Percentiles rank a stretch among this genome's conserved stretches.
phyloP scores from a whole-genome alignment of 148 eudicot genomes.

The Chenopodium formosanum region DNA sequence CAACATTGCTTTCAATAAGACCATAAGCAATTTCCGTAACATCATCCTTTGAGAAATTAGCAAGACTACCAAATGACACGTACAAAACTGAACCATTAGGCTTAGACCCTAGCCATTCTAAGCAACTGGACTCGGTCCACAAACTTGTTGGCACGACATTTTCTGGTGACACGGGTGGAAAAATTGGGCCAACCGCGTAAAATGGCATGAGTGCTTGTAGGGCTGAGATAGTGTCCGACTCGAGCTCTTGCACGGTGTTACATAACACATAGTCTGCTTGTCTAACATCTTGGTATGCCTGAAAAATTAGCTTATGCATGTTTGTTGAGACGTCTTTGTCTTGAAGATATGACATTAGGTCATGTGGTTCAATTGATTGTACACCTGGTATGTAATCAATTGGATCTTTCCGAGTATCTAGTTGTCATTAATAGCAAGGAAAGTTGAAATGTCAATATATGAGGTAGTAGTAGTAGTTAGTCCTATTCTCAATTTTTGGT shows the following conservation, averaged over 20 bases:
- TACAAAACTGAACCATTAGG: constrained; percentile 57
- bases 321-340: constrained; percentile 32
- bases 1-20: constrained; percentile 40
- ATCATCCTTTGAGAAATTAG: constrained; percentile 39
- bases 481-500: not conserved
- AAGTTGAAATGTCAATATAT: not conserved
- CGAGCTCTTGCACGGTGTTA: constrained; percentile 38
- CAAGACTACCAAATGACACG: constrained; percentile 77
- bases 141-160: constrained; percentile 48
- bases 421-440: too few relatives aligned
- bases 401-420: constrained; percentile 49
- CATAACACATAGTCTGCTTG: constrained; percentile 33
- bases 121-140: constrained; percentile 70
- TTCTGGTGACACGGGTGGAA: constrained; percentile 37
- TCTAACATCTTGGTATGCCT: constrained; percentile 34
- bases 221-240: constrained; percentile 29
- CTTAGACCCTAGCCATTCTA: constrained; percentile 54
- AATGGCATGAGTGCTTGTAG: constrained; percentile 29
- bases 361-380: constrained; percentile 45
- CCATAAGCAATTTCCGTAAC: constrained; percentile 59
- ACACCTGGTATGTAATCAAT: constrained; percentile 84
- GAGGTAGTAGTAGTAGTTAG: too few relatives aligned
- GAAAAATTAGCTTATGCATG: constrained; percentile 49
- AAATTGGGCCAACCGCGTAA: constrained; percentile 55
- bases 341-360: constrained; percentile 64